Base-by-base conservation (phyloP, 768 basidiomycete species). In the Trametes cubensis region DNA sequence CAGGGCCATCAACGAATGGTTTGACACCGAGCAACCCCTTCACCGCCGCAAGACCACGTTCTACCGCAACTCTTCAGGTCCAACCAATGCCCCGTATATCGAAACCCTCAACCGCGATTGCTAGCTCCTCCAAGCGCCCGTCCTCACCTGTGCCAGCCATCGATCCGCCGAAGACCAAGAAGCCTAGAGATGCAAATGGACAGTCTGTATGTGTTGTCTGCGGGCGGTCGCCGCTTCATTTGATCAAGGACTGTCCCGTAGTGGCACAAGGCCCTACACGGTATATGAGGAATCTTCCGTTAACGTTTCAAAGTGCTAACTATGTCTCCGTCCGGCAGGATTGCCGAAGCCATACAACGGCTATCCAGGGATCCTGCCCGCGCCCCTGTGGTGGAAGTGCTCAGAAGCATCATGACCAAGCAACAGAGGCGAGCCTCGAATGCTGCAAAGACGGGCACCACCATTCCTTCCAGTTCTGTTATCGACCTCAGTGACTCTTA, bases 181-280 rank as follows among this genome's bases (percentile, higher is more conserved):
- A 80, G 67, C 66, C 74, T 8, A 79, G 77, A 60, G 56, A 65
- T 15, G 40, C 21, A n/a, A 8, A 62, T 49, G 60, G n/a, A 7
- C 54, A 71, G 3, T 65, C 53, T 4, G 40, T 74, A 6, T 90
- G 88, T 63, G 68, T 73, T 4, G 74, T 89, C 42, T 90, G 89
- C 61, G 73, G 71, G 45, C 66, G 64, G 28, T 63, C 73, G 4
- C 74, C 80, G 42, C 70, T 73, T 42, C 86, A 87, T 70, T 61
- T 77, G 21, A 63, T 83, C 11, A 79, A 82, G 68, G 77, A 80
- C 26, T 92, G 90, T 68, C 82, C 86, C 17, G 68, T 83, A 23
- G 79, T 87, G 3, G 62, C 61, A 6, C 76, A 77, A 55, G 89
- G 88, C 2, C 75, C 83, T 0, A 73, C 76, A 58, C 87, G 83